Conservation (phyloP, 148 eudicot genomes). For the Camellia lanceoleosa region DNA sequence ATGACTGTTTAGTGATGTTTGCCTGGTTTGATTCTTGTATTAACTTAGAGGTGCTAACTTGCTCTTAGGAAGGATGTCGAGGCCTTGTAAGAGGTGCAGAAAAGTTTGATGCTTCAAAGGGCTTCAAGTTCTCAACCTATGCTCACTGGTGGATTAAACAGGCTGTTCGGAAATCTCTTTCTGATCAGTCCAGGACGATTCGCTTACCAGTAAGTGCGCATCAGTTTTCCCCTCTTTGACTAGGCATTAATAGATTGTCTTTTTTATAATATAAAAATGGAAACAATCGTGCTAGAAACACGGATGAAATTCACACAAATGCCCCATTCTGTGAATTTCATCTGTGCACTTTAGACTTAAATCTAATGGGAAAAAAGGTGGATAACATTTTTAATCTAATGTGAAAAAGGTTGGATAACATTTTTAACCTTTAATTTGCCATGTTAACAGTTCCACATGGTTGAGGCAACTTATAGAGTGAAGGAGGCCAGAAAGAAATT, state of each 20-base stretch:
- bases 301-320: too few species aligned
- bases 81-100: slow-evolving; percentile 87
- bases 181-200: slow-evolving; percentile 82
- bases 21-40: slow-evolving; percentile 1
- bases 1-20: neutral
- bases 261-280: neutral
- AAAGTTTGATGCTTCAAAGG: slow-evolving; percentile 95
- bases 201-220: slow-evolving; percentile 65
- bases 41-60: slow-evolving; percentile 11
- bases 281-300: too few species aligned
- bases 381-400: neutral
- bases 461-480: slow-evolving; percentile 75
- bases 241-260: neutral
- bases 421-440: slow-evolving; percentile 8
- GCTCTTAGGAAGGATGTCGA: slow-evolving; percentile 82
- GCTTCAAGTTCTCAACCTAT: slow-evolving; percentile 94
- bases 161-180: slow-evolving; percentile 83
- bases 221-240: neutral
- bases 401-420: neutral
- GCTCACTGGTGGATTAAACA: slow-evolving; percentile 99
- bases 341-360: too few species aligned
- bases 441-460: slow-evolving; percentile 66
- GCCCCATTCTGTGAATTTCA: too few species aligned
- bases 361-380: too few species aligned
- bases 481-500: slow-evolving; percentile 74